A percentile compares a stretch with the other conserved stretches of the same genome.
Conservation (phyloP, 2,329 filamentous ascomycete species). For the Fusarium brevicatenulatum region DNA sequence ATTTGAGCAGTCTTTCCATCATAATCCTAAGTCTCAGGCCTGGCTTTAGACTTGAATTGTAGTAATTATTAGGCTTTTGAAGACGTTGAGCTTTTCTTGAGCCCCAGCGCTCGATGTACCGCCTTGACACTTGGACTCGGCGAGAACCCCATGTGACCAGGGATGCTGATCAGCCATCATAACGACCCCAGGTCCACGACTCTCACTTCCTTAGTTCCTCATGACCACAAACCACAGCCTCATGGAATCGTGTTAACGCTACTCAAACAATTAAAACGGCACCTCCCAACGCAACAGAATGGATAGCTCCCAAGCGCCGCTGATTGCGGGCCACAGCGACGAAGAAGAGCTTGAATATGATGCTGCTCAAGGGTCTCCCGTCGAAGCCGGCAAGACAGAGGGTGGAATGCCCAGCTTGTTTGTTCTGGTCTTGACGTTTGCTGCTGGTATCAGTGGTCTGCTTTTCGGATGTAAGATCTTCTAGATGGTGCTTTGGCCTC, state of each 20-base stretch:
- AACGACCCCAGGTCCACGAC: slow-evolving; percentile 19
- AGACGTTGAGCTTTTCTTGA: too few species aligned
- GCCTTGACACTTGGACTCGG: background rate
- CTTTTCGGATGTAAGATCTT: slow-evolving; percentile 70
- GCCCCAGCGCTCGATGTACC: background rate
- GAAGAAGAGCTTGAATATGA: slow-evolving; percentile 50
- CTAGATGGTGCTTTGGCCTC: background rate
- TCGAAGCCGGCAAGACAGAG: slow-evolving; percentile 44
- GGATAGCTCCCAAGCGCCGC: slow-evolving; percentile 52
- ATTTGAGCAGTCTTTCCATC: background rate
- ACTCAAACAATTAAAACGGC: background rate
- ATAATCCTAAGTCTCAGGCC: fast-evolving
- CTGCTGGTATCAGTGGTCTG: slow-evolving; percentile 73
- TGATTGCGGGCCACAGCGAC: slow-evolving; percentile 49
- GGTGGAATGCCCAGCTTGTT: slow-evolving; percentile 58
- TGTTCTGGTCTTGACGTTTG: slow-evolving; percentile 70
- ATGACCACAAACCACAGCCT: slow-evolving; percentile 27
- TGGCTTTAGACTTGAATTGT: background rate
- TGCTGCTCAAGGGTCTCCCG: slow-evolving; percentile 37
- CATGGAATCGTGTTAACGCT: slow-evolving; percentile 21
- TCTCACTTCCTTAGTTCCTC: background rate
- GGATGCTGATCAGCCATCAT: slow-evolving; percentile 40
- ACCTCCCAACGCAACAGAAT: slow-evolving; percentile 36
- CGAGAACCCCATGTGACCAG: slow-evolving; percentile 38
- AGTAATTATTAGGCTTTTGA: too few species aligned